phyloP scores from a whole-genome alignment of 2,329 filamentous ascomycete genomes.

The Claviceps sp. region DNA sequence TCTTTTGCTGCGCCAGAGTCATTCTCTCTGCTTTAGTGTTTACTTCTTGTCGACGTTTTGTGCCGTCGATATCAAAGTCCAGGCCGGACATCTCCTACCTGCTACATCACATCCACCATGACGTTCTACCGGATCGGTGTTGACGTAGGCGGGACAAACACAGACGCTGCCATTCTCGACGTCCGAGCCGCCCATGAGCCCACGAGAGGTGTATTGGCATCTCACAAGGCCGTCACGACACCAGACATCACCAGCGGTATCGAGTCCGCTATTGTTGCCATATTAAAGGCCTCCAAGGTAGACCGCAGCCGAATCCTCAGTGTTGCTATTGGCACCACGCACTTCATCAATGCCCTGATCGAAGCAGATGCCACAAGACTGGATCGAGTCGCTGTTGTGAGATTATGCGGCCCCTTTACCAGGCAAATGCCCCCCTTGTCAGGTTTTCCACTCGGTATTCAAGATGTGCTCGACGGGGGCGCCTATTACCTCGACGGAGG shows the following conservation, averaged over 20 bases:
- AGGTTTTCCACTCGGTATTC: conserved; percentile 29
- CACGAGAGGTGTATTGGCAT: conserved; percentile 29
- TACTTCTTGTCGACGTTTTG: too few relatives aligned
- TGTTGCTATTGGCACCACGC: conserved; percentile 36
- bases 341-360: conserved; percentile 36
- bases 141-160: conserved; percentile 28
- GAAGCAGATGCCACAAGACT: conserved; percentile 30
- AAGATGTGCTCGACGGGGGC: conserved; percentile 27
- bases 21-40: too few relatives aligned
- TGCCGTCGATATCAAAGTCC: background rate
- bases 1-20: too few relatives aligned
- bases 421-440: conserved; percentile 30
- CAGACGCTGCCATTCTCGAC: conserved; percentile 32
- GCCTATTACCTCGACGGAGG: conserved; percentile 30
- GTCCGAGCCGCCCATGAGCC: conserved; percentile 20
- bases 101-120: conserved; percentile 13
- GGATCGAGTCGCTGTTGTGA: conserved; percentile 30
- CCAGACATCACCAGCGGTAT: conserved; percentile 37
- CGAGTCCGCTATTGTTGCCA: conserved; percentile 28
- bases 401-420: conserved; percentile 32
- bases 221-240: conserved; percentile 35
- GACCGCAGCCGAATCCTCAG: conserved; percentile 26
- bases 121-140: conserved; percentile 30
- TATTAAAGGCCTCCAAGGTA: conserved; percentile 25
- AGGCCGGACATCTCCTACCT: background rate